Conservation (phyloP, 192 early-diverging fungal genomes). For the Thamnidium elegans region DNA sequence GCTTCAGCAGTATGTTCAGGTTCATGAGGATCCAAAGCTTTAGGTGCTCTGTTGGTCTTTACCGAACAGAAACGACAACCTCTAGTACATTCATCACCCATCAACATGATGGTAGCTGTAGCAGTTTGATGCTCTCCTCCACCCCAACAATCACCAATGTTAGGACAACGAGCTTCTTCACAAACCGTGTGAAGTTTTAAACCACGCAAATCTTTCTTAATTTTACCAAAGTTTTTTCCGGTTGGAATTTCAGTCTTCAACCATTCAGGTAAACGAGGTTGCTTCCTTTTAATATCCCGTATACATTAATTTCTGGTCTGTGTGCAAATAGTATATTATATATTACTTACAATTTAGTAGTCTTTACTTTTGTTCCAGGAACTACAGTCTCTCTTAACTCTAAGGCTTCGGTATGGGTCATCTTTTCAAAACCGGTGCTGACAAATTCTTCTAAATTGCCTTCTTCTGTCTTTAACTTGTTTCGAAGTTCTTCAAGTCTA, state of each 20-base stretch:
- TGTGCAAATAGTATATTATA: background rate
- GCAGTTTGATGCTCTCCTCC: constrained; percentile 90
- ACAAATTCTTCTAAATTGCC: constrained; percentile 56
- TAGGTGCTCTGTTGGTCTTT: constrained; percentile 87
- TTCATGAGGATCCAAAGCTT: constrained; percentile 82
- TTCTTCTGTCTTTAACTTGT: constrained; percentile 43
- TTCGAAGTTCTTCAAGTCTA: constrained; percentile 40
- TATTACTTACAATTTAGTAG: constrained; percentile 28
- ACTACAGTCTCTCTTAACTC: constrained; percentile 55
- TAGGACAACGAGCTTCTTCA: constrained; percentile 96
- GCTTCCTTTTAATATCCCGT: constrained; percentile 30
- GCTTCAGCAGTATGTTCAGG: constrained; percentile 93
- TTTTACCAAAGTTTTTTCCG: constrained; percentile 72
- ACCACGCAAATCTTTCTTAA: constrained; percentile 90
- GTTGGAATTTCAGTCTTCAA: constrained; percentile 91
- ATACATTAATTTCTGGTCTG: background rate
- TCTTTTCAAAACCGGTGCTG: constrained; percentile 39
- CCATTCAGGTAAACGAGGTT: constrained; percentile 83
- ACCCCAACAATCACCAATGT: constrained; percentile 99
- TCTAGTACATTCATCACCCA: constrained; percentile 97
- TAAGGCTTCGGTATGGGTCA: constrained; percentile 57
- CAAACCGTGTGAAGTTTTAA: constrained; percentile 96
- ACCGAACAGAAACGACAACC: constrained; percentile 98
- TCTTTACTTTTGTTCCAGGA: constrained; percentile 36
- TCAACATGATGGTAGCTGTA: constrained; percentile 98